Evolutionary conservation across 2,329 filamentous ascomycete species (phyloP), one percentile per base, ranked within the genome.

Genomic region (Ceratocystis alfenasii): DNA sequence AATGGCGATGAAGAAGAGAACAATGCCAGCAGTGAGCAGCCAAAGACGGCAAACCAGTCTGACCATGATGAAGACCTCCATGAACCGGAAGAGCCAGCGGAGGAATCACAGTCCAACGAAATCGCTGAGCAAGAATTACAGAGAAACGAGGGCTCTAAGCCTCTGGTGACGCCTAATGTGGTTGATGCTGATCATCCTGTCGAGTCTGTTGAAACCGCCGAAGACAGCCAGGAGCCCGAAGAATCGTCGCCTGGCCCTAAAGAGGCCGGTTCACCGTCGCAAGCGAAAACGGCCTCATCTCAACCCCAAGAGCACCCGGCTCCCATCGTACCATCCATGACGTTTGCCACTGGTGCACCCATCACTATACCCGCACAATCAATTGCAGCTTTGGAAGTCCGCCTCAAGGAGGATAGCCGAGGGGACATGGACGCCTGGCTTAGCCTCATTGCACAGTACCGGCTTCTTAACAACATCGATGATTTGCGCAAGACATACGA

Each of bases 341-440:
- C 62, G 8, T 63, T 67, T 60, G 20, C 46, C 53, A 33, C 36
- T 30, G 33, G 22, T 20, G 33, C 50, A 36, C 30, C 65, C 30
- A 25, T 62, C 20, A 41, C 62, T n/a, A 63, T 65, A 28, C 64
- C 67, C 6, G 62, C 62, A 25, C 67, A 65, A 25, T 83, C 83
- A 69, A 81, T 93, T 71, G 86, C 87, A 67, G 83, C 92, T 67
- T 81, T 97, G 72, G 93, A 99, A 78, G 89, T 94, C 74, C 87
- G 93, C 73, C 88, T 97, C 74, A 87, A 88, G 74, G 89, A 96
- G 72, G 94, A 99, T 73, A 89, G 93, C 17, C 88, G 90, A 71
- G 94, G 93, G 72, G 92, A 96, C 71, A 84, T 94, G 75, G 89
- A 94, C 74, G 90, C 93, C 41, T 99, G 94, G 94, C 78, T 95